phyloP scores from a whole-genome alignment of 139 green algal species.

The Chlorella sp. region DNA sequence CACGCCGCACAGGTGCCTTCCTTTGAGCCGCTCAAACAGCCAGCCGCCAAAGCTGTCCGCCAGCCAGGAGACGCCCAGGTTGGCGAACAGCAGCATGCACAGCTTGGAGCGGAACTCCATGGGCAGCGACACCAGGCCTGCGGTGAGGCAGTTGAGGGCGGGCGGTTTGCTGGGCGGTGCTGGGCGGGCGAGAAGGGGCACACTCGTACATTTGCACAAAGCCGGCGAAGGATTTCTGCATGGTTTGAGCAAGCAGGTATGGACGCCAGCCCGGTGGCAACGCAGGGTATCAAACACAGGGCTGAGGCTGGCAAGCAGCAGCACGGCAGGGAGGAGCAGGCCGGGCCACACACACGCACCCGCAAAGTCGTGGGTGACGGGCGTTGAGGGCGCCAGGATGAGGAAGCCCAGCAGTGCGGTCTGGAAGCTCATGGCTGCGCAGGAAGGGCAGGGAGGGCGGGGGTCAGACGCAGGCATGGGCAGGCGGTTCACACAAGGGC shows the following conservation, averaged over 20 bases:
- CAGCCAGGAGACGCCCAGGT: conserved; percentile 34
- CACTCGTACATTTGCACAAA: no score
- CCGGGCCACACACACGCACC: not conserved
- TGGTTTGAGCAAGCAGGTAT: no score
- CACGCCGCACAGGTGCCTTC: conserved; percentile 18
- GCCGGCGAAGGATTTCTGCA: no score
- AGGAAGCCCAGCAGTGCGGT: conserved; percentile 2
- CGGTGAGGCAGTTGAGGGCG: not conserved
- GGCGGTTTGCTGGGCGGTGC: not conserved
- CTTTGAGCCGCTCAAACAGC: conserved; percentile 10
- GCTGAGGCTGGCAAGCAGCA: not conserved
- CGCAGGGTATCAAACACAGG: not conserved
- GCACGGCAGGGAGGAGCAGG: not conserved
- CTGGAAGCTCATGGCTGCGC: conserved; percentile 22
- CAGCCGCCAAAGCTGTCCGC: not conserved
- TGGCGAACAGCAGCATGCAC: conserved; percentile 20
- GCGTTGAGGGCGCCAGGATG: conserved; percentile 12
- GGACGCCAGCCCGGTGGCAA: no score
- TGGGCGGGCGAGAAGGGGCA: no score
- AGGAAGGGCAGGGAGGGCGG: not conserved
- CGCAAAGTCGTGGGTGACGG: conserved; percentile 5
- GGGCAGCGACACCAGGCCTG: conserved; percentile 31
- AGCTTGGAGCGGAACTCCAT: conserved; percentile 25
- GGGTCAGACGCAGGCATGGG: not conserved
- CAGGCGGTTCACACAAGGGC: no score